phyloP scores from a whole-genome alignment of 73 alveolate genomes.

The Strombidium stylifer region DNA sequence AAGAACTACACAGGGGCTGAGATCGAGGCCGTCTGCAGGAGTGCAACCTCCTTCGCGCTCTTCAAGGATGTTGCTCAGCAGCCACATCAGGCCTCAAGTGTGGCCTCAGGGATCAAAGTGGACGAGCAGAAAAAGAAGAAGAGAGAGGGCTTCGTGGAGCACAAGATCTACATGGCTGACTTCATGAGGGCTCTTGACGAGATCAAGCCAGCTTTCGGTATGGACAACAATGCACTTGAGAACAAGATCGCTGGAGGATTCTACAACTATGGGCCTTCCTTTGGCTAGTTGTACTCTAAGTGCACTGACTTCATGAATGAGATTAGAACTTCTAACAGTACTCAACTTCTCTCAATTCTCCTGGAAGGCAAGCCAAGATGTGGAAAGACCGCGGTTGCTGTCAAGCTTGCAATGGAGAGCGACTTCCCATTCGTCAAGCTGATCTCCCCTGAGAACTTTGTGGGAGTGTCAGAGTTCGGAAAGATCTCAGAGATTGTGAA shows the following conservation, averaged over 20 bases:
- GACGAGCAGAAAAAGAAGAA: slow-evolving; percentile 33
- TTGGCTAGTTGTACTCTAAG: slow-evolving; percentile 48
- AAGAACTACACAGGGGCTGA: slow-evolving; percentile 99
- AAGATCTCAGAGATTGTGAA: slow-evolving; percentile 89
- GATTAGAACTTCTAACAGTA: slow-evolving; percentile 75
- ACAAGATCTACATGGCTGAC: slow-evolving; percentile 84
- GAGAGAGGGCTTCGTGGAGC: slow-evolving; percentile 65
- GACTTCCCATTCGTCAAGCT: slow-evolving; percentile 96
- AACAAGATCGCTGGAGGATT: slow-evolving; percentile 85
- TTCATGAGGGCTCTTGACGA: slow-evolving; percentile 92
- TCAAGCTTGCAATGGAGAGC: slow-evolving; percentile 91
- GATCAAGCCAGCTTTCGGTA: slow-evolving; percentile 97
- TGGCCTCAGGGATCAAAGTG: slow-evolving; percentile 40
- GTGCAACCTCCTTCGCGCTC: slow-evolving; percentile 90
- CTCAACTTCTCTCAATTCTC: slow-evolving; percentile 86
- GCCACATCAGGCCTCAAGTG: slow-evolving; percentile 11
- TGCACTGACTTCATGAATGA: slow-evolving; percentile 76
- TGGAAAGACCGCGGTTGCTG: slow-evolving; percentile 99
- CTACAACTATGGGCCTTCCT: slow-evolving; percentile 72
- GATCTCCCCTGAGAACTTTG: slow-evolving; percentile 96
- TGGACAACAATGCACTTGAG: slow-evolving; percentile 87
- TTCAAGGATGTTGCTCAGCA: slow-evolving; percentile 59
- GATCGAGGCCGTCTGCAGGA: slow-evolving; percentile 92
- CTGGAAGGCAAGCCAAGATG: slow-evolving; percentile 94
- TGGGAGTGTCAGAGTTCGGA: slow-evolving; percentile 91